Percentiles rank a stretch among this genome's conserved stretches.
phyloP scores from a whole-genome alignment of 805 yeast genomes.

The Candida suzukii region DNA sequence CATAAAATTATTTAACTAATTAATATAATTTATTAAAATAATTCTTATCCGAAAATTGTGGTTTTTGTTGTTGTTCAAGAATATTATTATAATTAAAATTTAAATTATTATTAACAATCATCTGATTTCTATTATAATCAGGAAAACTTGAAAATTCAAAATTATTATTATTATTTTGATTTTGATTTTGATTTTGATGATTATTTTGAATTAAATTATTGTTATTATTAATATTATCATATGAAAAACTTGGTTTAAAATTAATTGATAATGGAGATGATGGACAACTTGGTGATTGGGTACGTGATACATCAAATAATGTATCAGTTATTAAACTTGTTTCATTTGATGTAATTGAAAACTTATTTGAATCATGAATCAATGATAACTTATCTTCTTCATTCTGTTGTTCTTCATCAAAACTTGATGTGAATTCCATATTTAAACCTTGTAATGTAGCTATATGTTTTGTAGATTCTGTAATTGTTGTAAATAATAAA shows the following conservation, averaged over 20 bases:
- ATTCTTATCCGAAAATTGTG: no score
- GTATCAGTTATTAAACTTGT: neutral
- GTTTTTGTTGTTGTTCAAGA: no score
- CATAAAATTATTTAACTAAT: no score
- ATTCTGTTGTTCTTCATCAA: neutral
- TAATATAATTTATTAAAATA: no score
- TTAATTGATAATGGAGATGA: neutral
- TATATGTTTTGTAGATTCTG: constrained; percentile 1
- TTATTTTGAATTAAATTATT: no score
- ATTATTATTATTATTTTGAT: no score
- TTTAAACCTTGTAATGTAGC: neutral
- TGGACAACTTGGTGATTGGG: neutral
- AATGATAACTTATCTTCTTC: no score
- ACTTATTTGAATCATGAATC: neutral
- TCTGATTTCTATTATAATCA: no score
- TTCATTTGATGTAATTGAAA: neutral
- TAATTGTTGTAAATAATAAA: neutral
- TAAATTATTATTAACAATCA: no score
- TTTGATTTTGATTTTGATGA: no score
- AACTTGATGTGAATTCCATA: neutral
- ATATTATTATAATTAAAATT: no score
- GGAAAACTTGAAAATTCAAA: no score
- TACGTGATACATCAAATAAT: neutral
- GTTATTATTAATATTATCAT: neutral
- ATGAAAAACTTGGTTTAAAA: neutral